Conservation (phyloP, 2,329 filamentous ascomycete species). For the Clarireedia hainanense region DNA sequence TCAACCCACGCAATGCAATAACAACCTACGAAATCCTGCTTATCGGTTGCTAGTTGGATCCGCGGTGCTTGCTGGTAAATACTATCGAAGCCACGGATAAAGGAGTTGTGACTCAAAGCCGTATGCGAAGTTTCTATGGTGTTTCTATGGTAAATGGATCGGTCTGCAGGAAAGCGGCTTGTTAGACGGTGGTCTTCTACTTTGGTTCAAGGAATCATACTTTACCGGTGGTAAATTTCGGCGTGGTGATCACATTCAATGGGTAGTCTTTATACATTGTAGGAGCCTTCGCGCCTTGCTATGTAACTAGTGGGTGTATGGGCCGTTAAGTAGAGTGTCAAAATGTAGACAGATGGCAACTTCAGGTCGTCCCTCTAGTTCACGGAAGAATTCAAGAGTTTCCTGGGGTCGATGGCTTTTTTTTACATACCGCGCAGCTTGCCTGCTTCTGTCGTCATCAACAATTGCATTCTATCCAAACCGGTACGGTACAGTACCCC, state of each 20-base stretch:
- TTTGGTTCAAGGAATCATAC: neutral
- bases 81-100: conserved; percentile 56
- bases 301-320: too few species aligned
- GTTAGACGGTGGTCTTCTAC: too few species aligned
- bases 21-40: conserved; percentile 50
- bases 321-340: too few species aligned
- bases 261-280: conserved; percentile 3
- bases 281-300: neutral
- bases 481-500: too few species aligned
- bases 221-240: conserved; percentile 1
- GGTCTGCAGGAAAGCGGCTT: conserved; percentile 5
- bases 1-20: conserved; percentile 49
- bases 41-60: conserved; percentile 40
- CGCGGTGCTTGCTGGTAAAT: conserved; percentile 53
- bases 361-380: too few species aligned
- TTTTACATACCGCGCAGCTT: too few species aligned
- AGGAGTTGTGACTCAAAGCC: conserved; percentile 52
- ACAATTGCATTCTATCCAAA: too few species aligned
- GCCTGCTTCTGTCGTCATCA: too few species aligned
- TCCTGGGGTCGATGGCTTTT: too few species aligned
- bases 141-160: conserved; percentile 46
- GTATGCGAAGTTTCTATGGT: conserved; percentile 53
- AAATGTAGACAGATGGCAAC: too few species aligned
- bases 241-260: conserved; percentile 1
- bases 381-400: too few species aligned